Evolutionary conservation across 2,329 filamentous ascomycete genomes (phyloP), one percentile per base, ranked within the genome.

Genomic region (Akanthomyces lecanii): DNA sequence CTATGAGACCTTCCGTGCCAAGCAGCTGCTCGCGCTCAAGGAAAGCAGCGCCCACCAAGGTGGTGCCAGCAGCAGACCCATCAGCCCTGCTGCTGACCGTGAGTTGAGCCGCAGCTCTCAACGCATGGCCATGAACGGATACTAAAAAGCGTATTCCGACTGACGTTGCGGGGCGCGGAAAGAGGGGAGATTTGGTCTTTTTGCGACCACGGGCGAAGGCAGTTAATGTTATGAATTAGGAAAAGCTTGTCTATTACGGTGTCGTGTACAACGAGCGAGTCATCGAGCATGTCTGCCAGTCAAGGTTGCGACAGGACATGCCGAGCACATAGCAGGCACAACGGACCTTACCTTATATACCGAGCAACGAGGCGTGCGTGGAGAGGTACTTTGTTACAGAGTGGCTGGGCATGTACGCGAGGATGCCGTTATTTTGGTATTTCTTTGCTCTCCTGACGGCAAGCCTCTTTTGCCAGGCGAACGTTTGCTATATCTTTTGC

Each of bases 1-100:
- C 85, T 99, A 99, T 84, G 95, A 99, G 85, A 96, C 92, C 65
- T 99, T 99, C 93, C 93, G 95, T 79, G 93, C 95, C 73, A 99
- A 99, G 88, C 95, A 99, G 80, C 84, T 99, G 72, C 82, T 99
- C 74, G 95, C 95, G 64, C 85, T 99, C 76, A 99, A 98, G 87
- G 95, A 99, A 84, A 97, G 90, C 84, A 96, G 91, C 74, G 91
- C 92, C 70, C 90, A 92, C 68, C 48, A 40, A 21, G 90, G 88
- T 68, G 81, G 87, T 70, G 86, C 89, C 68, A 95, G 91, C 82
- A 75, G 75, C 72, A 86, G 94, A 76, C 95, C 95, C 73, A 99
- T 99, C 82, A 96, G 91, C 76, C 95, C 95, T 65, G 85, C 92
- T 65, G 94, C 95, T 63, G 95, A 99, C 69, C 88, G 95, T 69